These are phyloP conservation scores for Chaetomiaceae sp. DNA, from an alignment of 2,329 filamentous ascomycete species.

Conservation along the genomic window DNA sequence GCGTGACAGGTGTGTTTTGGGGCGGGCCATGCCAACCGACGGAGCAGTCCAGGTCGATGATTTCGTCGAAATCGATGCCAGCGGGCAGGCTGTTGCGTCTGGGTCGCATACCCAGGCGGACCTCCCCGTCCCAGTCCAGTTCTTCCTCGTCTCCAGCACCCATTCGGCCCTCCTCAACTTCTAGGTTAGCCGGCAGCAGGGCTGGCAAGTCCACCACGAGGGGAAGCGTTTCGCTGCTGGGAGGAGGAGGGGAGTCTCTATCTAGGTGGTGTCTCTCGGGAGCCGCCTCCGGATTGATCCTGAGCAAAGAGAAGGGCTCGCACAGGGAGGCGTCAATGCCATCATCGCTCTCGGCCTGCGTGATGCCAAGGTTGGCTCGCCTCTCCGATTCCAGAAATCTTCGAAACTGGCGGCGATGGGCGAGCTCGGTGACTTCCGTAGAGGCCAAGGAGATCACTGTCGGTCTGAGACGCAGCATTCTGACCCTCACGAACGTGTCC, in stretches of 20 bases:
- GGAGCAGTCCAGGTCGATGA: neutral
- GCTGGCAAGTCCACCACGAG: neutral
- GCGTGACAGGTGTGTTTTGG: neutral
- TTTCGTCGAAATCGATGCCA: neutral
- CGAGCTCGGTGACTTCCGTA: slow-evolving; percentile 37
- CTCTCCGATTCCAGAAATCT: slow-evolving; percentile 29
- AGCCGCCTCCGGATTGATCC: neutral
- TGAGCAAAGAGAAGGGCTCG: neutral
- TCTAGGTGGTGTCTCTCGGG: neutral
- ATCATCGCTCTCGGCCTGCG: neutral
- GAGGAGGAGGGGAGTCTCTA: neutral
- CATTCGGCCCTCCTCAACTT: neutral
- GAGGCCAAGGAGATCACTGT: slow-evolving; percentile 36
- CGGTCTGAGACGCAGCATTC: slow-evolving; percentile 38
- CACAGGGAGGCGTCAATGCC: neutral
- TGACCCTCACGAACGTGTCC: too few relatives aligned
- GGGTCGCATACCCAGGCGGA: slow-evolving; percentile 3
- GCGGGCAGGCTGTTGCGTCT: neutral
- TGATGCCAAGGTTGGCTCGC: neutral
- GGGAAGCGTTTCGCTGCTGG: neutral
- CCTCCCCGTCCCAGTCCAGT: neutral
- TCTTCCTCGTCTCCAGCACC: neutral
- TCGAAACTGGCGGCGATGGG: slow-evolving; percentile 26
- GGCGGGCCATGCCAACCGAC: neutral
- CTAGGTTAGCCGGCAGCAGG: neutral